A percentile compares a stretch with the other conserved stretches of the same genome.
Conservation (phyloP, 2,329 filamentous ascomycete genomes). For the Beauveria varroae region DNA sequence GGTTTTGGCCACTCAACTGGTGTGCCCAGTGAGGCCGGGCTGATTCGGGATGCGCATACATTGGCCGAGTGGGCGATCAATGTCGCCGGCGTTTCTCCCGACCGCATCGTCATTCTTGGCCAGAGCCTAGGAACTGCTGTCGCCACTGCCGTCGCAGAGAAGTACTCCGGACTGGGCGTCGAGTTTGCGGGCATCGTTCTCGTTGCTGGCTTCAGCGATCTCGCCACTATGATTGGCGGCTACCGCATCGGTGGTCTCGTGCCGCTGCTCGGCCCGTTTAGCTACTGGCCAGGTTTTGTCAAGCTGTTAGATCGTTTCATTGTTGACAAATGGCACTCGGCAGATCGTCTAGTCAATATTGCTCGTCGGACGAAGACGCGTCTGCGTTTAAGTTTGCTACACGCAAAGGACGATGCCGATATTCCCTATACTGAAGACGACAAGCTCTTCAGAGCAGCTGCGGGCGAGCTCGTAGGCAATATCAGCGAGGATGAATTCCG, state of each 20-base stretch:
- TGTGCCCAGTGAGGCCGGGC: conserved; percentile 68
- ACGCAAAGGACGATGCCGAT: conserved; percentile 73
- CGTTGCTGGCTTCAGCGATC: conserved; percentile 68
- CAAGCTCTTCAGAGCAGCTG: conserved; percentile 53
- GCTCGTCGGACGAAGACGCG: conserved; percentile 42
- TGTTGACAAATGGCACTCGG: conserved; percentile 76
- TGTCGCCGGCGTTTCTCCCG: conserved; percentile 55
- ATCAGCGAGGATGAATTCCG: conserved; percentile 31
- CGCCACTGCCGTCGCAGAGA: conserved; percentile 63
- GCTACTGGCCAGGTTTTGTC: conserved; percentile 56
- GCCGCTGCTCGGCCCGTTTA: conserved; percentile 70
- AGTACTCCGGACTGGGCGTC: conserved; percentile 51
- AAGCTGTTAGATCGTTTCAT: conserved; percentile 54
- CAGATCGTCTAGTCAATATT: conserved; percentile 53
- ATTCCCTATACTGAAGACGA: conserved; percentile 70
- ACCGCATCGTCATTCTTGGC: conserved; percentile 71
- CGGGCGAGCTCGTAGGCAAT: conserved; percentile 38
- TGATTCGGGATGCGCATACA: conserved; percentile 71
- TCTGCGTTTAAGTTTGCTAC: conserved; percentile 64
- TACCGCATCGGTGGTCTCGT: conserved; percentile 75
- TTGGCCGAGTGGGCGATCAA: conserved; percentile 66
- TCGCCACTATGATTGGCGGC: conserved; percentile 64
- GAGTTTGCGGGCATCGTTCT: conserved; percentile 76
- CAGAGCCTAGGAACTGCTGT: conserved; percentile 88
- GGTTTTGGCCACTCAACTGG: conserved; percentile 80